Evolutionary conservation across 306 rosid genomes (phyloP).

Genomic region (Prunus persica): DNA sequence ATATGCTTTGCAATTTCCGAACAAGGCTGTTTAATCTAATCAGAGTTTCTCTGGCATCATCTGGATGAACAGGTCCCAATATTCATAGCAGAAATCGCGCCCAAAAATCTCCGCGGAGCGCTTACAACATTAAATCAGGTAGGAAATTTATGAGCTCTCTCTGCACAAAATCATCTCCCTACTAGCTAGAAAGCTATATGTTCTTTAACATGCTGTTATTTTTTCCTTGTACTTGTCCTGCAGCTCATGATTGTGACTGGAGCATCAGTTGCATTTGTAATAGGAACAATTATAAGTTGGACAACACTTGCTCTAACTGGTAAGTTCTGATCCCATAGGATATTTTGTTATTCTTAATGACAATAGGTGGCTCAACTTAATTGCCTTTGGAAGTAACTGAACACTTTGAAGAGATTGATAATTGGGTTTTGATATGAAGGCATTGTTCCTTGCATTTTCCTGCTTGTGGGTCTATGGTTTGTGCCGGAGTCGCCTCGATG

Average conservation of each 20-base stretch:
- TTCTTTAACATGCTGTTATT: not conserved
- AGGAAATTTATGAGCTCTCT: not conserved
- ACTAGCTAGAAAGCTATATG: not conserved
- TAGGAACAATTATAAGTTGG: slow-evolving; percentile 53
- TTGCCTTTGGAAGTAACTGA: not conserved
- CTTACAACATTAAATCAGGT: slow-evolving; percentile 47
- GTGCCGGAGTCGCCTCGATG: slow-evolving; percentile 53
- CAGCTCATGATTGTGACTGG: slow-evolving; percentile 49
- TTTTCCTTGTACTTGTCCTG: not conserved
- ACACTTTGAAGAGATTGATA: slow-evolving; percentile 8
- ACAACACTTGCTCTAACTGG: slow-evolving; percentile 38
- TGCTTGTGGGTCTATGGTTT: slow-evolving; percentile 40
- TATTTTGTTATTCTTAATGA: not conserved
- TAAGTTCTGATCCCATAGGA: slow-evolving; percentile 2
- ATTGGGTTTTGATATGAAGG: slow-evolving; percentile 45
- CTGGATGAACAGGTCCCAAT: slow-evolving; percentile 36
- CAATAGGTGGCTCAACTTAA: not conserved
- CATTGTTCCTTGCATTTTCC: slow-evolving; percentile 55
- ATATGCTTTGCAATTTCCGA: not conserved
- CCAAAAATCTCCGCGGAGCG: slow-evolving; percentile 44
- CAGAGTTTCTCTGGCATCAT: not conserved
- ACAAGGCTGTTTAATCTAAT: not conserved
- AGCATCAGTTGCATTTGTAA: slow-evolving; percentile 50
- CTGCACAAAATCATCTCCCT: not conserved
- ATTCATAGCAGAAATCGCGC: slow-evolving; percentile 38